A percentile compares a stretch with the other conserved stretches of the same genome.
phyloP scores from a whole-genome alignment of 371 early-diverging fungal species.

The Cokeromyces recurvatus region DNA sequence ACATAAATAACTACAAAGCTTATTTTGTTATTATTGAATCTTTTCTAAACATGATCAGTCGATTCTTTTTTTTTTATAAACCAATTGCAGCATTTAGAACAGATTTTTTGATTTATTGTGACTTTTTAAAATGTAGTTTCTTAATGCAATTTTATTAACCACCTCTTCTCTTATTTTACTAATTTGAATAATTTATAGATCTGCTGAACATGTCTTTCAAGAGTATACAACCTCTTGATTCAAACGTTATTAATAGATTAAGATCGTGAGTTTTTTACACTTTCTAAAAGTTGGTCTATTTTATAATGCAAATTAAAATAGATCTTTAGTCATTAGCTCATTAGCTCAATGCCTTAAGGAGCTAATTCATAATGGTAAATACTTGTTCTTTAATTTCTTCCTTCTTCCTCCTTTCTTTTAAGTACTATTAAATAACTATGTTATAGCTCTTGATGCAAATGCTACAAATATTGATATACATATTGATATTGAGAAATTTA shows the following conservation, averaged over 20 bases:
- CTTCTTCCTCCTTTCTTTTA: background rate
- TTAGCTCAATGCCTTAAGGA: slow-evolving; percentile 54
- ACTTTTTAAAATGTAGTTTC: too few relatives aligned
- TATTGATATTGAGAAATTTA: slow-evolving; percentile 40
- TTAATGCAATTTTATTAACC: too few relatives aligned
- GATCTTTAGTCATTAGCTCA: slow-evolving; percentile 46
- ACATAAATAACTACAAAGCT: too few relatives aligned
- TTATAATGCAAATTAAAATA: background rate
- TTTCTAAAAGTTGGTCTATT: background rate
- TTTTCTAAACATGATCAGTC: too few relatives aligned
- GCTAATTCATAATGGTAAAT: slow-evolving; percentile 56
- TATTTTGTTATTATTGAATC: too few relatives aligned
- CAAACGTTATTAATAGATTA: slow-evolving; percentile 20
- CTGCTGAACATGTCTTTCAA: too few relatives aligned
- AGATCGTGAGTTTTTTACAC: slow-evolving; percentile 20
- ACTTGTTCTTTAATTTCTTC: background rate
- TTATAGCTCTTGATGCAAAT: slow-evolving; percentile 55
- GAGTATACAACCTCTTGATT: slow-evolving; percentile 15
- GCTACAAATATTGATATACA: slow-evolving; percentile 48
- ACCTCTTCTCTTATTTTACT: too few relatives aligned
- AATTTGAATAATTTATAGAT: too few relatives aligned
- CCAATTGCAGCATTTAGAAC: too few relatives aligned
- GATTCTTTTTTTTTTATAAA: too few relatives aligned
- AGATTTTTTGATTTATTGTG: too few relatives aligned
- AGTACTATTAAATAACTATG: background rate